phyloP scores from a whole-genome alignment of 192 early-diverging fungal genomes.

The Backusella sp. region DNA sequence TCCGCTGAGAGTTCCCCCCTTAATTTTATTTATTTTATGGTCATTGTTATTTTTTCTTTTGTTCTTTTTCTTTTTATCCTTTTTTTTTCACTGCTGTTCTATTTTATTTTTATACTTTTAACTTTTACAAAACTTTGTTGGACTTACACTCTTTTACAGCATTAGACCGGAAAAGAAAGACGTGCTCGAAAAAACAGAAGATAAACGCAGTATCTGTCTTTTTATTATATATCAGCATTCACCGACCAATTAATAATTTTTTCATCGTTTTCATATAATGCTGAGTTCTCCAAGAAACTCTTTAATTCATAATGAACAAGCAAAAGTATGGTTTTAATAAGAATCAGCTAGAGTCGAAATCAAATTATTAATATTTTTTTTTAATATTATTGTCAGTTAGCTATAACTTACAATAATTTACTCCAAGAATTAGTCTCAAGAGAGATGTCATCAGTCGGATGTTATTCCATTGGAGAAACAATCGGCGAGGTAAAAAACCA shows the following conservation, averaged over 20 bases:
- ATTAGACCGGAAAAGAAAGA: slow-evolving; percentile 8
- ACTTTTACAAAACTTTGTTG: background rate
- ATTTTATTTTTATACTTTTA: slow-evolving; percentile 2
- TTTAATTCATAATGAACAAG: slow-evolving; percentile 37
- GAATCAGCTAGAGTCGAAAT: background rate
- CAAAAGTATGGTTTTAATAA: slow-evolving; percentile 32
- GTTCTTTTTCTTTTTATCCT: background rate
- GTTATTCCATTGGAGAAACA: slow-evolving; percentile 53
- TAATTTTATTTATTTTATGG: slow-evolving; percentile 2
- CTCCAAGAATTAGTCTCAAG: slow-evolving; percentile 54
- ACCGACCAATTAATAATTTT: background rate
- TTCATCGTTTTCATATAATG: background rate
- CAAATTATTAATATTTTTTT: background rate
- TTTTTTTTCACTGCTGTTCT: background rate
- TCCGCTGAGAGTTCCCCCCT: background rate
- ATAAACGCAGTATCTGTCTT: background rate
- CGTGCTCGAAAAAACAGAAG: background rate
- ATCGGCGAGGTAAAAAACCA: slow-evolving; percentile 45
- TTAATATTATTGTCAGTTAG: slow-evolving; percentile 40
- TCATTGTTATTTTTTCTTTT: background rate
- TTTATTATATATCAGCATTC: background rate
- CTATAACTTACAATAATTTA: slow-evolving; percentile 53
- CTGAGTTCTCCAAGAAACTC: slow-evolving; percentile 17
- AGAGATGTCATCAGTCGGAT: slow-evolving; percentile 49
- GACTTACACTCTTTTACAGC: slow-evolving; percentile 12